Conservation (phyloP, 2,329 filamentous ascomycete species). For the Colletotrichum sp. region DNA sequence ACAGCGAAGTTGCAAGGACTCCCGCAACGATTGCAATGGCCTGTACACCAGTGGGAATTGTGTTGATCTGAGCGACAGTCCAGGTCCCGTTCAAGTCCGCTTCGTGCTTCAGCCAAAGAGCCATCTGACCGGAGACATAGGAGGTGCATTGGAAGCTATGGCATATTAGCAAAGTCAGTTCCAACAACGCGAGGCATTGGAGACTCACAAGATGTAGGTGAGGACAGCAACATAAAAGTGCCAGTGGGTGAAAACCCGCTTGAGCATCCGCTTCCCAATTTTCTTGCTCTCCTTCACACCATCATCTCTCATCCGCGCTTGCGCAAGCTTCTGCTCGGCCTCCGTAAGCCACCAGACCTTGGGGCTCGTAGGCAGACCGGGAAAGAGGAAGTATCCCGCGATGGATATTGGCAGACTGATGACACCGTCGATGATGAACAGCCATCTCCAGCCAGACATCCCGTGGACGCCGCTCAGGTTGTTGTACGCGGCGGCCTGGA, state of each 20-base stretch:
- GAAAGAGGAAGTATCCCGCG: conserved; percentile 49
- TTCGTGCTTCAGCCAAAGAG: conserved; percentile 23
- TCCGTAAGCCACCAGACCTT: conserved; percentile 35
- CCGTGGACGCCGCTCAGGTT: conserved; percentile 51
- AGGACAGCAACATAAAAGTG: conserved; percentile 29
- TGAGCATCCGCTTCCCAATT: conserved; percentile 30
- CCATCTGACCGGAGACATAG: conserved; percentile 25
- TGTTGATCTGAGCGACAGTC: conserved; percentile 23
- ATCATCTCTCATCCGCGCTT: conserved; percentile 29
- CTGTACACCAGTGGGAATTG: conserved; percentile 20
- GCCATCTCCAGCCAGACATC: conserved; percentile 50
- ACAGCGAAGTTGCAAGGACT: conserved; percentile 28
- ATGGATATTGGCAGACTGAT: conserved; percentile 56
- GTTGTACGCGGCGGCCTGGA: conserved; percentile 55
- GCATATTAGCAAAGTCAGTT: neutral
- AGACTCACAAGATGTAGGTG: conserved; percentile 25
- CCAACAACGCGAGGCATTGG: fast-evolving
- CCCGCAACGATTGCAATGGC: conserved; percentile 26
- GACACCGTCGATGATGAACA: conserved; percentile 59
- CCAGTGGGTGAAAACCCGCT: conserved; percentile 29
- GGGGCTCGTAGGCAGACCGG: conserved; percentile 39
- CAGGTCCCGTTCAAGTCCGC: conserved; percentile 15
- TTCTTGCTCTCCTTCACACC: conserved; percentile 20
- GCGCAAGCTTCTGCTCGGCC: conserved; percentile 34
- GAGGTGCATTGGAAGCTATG: conserved; percentile 18